phyloP scores from a whole-genome alignment of 208 protist species.

The Borovskyia barvae region DNA sequence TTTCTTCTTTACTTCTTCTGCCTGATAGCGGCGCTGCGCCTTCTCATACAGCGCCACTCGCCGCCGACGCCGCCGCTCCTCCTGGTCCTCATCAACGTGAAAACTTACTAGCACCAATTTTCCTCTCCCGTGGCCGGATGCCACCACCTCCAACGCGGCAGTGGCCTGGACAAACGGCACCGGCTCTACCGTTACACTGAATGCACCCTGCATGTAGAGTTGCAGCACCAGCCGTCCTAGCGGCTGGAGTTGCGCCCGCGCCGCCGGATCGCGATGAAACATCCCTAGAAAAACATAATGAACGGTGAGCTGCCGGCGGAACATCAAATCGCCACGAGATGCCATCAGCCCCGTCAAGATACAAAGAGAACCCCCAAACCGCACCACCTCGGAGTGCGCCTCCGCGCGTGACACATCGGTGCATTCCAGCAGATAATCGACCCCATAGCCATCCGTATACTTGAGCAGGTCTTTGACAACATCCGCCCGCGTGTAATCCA shows the following conservation, averaged over 20 bases:
- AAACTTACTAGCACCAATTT: conserved; percentile 70
- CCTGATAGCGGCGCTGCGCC: conserved; percentile 17
- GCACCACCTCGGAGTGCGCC: conserved; percentile 40
- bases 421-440: conserved; percentile 81
- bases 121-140: conserved; percentile 46
- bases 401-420: conserved; percentile 34
- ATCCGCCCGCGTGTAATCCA: conserved; percentile 67
- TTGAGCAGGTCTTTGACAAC: conserved; percentile 48
- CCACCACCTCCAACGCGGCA: conserved; percentile 42
- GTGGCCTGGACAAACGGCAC: conserved; percentile 41
- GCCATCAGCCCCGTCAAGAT: conserved; percentile 41
- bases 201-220: conserved; percentile 54
- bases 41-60: conserved; percentile 22
- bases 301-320: conserved; percentile 55
- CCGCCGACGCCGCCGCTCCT: conserved; percentile 23
- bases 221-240: conserved; percentile 35
- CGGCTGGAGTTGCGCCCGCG: conserved; percentile 38
- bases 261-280: conserved; percentile 28
- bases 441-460: conserved; percentile 59
- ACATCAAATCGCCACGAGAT: conserved; percentile 34
- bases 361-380: conserved; percentile 71
- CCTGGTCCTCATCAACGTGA: conserved; percentile 33
- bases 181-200: conserved; percentile 49
- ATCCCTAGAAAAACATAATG: conserved; percentile 62
- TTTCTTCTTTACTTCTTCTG: conserved; percentile 8